Base-by-base conservation (phyloP, 176 grass and related monocot species). In the Oryza australiensis region DNA sequence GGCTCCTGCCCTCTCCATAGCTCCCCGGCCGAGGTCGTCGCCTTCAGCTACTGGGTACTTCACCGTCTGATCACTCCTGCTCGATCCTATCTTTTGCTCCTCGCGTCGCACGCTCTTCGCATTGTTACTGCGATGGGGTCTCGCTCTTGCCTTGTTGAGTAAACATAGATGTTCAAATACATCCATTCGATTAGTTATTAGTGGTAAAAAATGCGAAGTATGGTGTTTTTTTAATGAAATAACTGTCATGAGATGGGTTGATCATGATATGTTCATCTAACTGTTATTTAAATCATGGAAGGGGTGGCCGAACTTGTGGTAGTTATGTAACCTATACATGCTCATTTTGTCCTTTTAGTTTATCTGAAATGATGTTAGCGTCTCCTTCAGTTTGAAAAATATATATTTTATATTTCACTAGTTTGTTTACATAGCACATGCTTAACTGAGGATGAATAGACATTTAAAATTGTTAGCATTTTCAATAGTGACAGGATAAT, bases 1-100 rank as follows among this genome's bases (percentile, higher is more conserved):
- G 97, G 89, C 22, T 92, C 97, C 5, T 99, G 91, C 76, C 83
- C 87, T 3, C 74, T 89, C 18, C 82, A 94, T 74, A 94, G 89
- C 78, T 79, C 91, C 32, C 87, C 91, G 0, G 91, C 91, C 0
- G 89, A 95, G 80, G 89, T 99, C 62, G 15, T 93, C 29, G 93
- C 93, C 72, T 99, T 95, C 72, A 81, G 93, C 79, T 99, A 99
- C 80, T 95, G 96, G 96, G 95, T 97, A 83, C 32, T 67, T 37
- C 46, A 46, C 20, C 42, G 40, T 83, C 24, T 75, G 64, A 74
- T 20, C 78, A 42, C 32, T 65, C 22, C 64, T 9, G 30, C 42
- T 33, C 15, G 12, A 67, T 85, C 60, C 64, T 43, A 34, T 46
- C 18, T 40, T 26, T 68, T 51, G 43, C 83, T 72, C 63, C 18